Percentiles rank a stretch among this genome's conserved stretches.
Conservation (phyloP, 441 rosid genomes). For the Hura crepitans region DNA sequence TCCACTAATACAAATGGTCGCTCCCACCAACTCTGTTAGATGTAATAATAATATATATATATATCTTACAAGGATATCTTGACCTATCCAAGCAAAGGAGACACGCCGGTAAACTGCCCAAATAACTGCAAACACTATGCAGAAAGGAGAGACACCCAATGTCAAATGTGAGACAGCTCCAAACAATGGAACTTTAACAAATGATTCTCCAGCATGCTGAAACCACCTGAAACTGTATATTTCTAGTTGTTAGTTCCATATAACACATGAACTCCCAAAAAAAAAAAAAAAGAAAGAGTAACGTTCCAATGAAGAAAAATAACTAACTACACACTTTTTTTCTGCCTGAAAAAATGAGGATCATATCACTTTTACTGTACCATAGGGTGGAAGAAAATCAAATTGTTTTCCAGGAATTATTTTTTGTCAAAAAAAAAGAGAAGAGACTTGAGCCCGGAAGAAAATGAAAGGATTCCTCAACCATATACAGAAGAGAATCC, state of each 20-base stretch:
- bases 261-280: conserved; percentile 2
- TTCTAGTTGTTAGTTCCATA: conserved; percentile 41
- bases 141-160: conserved; percentile 87
- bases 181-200: conserved; percentile 68
- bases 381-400: background rate
- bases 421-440: background rate
- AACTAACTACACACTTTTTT: background rate
- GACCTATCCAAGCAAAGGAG: conserved; percentile 96
- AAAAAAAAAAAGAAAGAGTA: conserved; percentile 3
- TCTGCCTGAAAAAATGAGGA: background rate
- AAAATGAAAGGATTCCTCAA: background rate
- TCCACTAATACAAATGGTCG: background rate
- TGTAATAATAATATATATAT: background rate
- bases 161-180: conserved; percentile 91
- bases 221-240: conserved; percentile 72
- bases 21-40: background rate
- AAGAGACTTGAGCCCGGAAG: background rate
- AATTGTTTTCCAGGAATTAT: background rate
- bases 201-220: conserved; percentile 65
- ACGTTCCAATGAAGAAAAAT: background rate
- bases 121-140: conserved; percentile 83
- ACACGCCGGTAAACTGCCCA: conserved; percentile 68
- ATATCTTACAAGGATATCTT: conserved; percentile 89
- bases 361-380: background rate
- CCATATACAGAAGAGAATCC: background rate